Percentiles rank a stretch among this genome's conserved stretches.
Evolutionary conservation across 768 basidiomycete genomes (phyloP).

Genomic region (Mycena haematopus): DNA sequence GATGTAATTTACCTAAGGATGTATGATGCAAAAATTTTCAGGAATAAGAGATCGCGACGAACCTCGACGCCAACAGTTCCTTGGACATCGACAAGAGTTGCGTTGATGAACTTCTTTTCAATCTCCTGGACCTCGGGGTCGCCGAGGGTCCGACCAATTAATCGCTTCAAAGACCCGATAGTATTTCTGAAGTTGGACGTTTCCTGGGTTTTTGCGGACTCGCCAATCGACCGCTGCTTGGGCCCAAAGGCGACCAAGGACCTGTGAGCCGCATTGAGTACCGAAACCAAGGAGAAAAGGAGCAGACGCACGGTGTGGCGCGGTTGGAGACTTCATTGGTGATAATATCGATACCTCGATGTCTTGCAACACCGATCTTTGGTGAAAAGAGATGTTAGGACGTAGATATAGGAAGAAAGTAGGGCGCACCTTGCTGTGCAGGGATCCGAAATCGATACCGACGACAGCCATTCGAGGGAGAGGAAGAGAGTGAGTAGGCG

Average conservation of each 20-base stretch:
- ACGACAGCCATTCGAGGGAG: conserved; percentile 80
- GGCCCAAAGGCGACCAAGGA: conserved; percentile 94
- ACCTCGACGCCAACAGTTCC: conserved; percentile 90
- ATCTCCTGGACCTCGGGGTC: conserved; percentile 84
- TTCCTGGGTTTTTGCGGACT: conserved; percentile 96
- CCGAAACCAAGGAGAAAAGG: not conserved
- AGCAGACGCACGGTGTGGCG: conserved; percentile 81
- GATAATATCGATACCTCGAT: conserved; percentile 98
- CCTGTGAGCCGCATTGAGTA: conserved; percentile 46
- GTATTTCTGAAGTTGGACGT: conserved; percentile 99
- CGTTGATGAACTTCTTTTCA: conserved; percentile 93
- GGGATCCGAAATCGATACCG: conserved; percentile 91
- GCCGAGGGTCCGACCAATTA: conserved; percentile 79
- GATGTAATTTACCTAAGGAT: conserved; percentile 80
- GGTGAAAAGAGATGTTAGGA: conserved; percentile 24
- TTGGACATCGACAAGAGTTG: conserved; percentile 81
- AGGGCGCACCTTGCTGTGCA: conserved; percentile 79
- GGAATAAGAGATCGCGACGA: conserved; percentile 35
- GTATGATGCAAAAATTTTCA: conserved; percentile 18
- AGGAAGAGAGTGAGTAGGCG: not conserved
- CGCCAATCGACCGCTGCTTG: conserved; percentile 91
- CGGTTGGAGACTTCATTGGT: conserved; percentile 98
- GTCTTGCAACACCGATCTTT: conserved; percentile 93
- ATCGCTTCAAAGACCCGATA: conserved; percentile 88
- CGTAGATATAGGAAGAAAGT: conserved; percentile 14